Evolutionary conservation across 495 filamentous ascomycete species (phyloP), one percentile per base, ranked within the genome.

Genomic region (Evernia prunastri): DNA sequence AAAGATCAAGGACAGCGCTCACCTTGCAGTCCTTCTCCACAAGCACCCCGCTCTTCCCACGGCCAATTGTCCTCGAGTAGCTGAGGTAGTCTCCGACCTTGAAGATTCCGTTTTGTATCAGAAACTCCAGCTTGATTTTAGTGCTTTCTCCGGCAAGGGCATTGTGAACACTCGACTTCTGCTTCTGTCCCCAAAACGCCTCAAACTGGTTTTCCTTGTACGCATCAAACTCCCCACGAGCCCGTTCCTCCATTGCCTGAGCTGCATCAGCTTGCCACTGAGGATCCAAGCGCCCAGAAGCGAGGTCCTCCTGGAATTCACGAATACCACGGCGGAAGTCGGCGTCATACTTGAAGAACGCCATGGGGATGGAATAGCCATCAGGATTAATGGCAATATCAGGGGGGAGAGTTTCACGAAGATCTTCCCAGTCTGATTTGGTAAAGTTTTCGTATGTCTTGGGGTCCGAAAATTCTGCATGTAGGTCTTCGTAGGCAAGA

Each of bases 101-200:
- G 60, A 87, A 72, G 8, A 80, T 66, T 2, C 79, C 76, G 57
- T 80, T 73, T 39, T 78, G 72, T 43, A 79, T 71, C 54, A 84
- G 66, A 2, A 76, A 76, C 13, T 72, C 66, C 17, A 84, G 63
- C 65, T 80, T 86, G 13, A 86, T 72, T 20, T 74, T 73, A 17
- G 77, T 73, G 59, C 78, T 76, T 66, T 85, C 75, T 29, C 82
- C 84, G 29, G 81, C 78, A 49, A 69, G 31, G n/a, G 75, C 64
- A 17, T 49, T 60, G 29, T 61, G 71, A 36, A n/a, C n/a, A n/a
- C 71, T 69, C 29, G 78, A 65, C 60, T 76, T 82, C 71, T 86
- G 80, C 59, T 87, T 84, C 61, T 88, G 81, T 0, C 82, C 86
- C 89, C 89, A 96, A 62, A 84, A 87, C 40, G 81, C 73, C 73